These are phyloP conservation scores for Cryptosporidium meleagridis DNA, from an alignment of 169 alveolate species.

Conservation along the genomic window DNA sequence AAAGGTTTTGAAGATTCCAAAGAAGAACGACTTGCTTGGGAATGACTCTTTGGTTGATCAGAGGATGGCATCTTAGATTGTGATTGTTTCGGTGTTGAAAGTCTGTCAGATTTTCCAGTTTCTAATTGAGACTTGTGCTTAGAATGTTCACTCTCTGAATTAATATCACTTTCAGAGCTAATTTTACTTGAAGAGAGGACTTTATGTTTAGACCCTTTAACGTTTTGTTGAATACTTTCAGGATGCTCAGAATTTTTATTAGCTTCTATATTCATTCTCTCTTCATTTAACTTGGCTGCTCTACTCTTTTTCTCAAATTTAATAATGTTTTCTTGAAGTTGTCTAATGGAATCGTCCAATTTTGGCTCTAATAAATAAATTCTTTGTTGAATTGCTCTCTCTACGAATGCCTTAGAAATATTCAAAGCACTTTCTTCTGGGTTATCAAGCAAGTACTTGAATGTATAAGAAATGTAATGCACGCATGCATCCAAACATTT, in stretches of 20 bases:
- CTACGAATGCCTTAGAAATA: slow-evolving; percentile 35
- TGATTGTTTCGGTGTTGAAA: neutral
- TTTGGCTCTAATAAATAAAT: slow-evolving; percentile 59
- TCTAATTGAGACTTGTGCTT: neutral
- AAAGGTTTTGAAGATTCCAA: neutral
- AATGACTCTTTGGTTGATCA: neutral
- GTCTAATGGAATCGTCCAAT: slow-evolving; percentile 52
- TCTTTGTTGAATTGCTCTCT: slow-evolving; percentile 66
- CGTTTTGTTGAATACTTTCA: neutral
- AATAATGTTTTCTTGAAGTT: slow-evolving; percentile 5
- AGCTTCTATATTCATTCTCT: neutral
- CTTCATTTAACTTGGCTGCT: neutral
- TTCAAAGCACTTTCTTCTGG: neutral
- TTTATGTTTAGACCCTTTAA: neutral
- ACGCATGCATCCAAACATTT: slow-evolving; percentile 74
- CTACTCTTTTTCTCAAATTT: neutral
- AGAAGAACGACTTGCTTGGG: neutral
- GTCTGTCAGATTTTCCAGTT: neutral
- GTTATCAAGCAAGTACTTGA: slow-evolving; percentile 18
- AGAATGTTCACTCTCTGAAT: neutral
- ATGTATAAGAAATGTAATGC: slow-evolving; percentile 42
- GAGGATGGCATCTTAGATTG: neutral
- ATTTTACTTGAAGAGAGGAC: neutral
- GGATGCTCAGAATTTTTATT: neutral
- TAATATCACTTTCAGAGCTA: neutral